phyloP scores from a whole-genome alignment of 805 yeast genomes.

The Martiniozyma abietophila region DNA sequence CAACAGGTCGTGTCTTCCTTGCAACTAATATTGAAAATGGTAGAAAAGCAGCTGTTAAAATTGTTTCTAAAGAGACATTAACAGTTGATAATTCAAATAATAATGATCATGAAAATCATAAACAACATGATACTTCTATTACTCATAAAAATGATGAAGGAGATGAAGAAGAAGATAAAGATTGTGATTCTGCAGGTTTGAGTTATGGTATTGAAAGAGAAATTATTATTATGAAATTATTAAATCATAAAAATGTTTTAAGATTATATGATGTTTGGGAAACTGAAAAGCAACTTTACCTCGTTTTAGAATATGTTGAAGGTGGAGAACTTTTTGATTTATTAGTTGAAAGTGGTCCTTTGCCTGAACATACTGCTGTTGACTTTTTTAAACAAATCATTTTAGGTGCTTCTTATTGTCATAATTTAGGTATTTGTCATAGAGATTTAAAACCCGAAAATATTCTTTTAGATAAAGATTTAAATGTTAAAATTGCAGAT shows the following conservation, averaged over 20 bases:
- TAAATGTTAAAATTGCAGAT: conserved; percentile 92
- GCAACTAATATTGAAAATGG: conserved; percentile 83
- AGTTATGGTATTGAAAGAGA: conserved; percentile 85
- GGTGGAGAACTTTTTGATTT: conserved; percentile 96
- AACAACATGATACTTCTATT: no score
- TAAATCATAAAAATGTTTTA: conserved; percentile 71
- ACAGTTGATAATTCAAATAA: conserved; percentile 9
- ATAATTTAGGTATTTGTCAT: conserved; percentile 62
- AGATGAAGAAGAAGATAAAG: conserved; percentile 26
- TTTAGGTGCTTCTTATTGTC: conserved; percentile 57
- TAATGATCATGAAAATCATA: no score
- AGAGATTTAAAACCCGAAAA: conserved; percentile 78
- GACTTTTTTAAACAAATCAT: conserved; percentile 72
- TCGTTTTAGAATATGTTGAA: conserved; percentile 91
- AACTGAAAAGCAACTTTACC: conserved; percentile 69
- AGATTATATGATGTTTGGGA: conserved; percentile 83
- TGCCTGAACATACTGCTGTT: conserved; percentile 85
- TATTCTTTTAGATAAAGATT: conserved; percentile 66
- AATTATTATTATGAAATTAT: conserved; percentile 74
- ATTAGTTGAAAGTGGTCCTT: conserved; percentile 76
- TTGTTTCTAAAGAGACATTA: conserved; percentile 79
- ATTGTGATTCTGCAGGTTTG: conserved; percentile 44
- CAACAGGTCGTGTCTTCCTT: conserved; percentile 87
- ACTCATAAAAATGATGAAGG: background rate
- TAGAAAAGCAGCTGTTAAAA: conserved; percentile 91